Base-by-base conservation (phyloP, 805 yeast genomes). In the Yarrowia hollandica region DNA sequence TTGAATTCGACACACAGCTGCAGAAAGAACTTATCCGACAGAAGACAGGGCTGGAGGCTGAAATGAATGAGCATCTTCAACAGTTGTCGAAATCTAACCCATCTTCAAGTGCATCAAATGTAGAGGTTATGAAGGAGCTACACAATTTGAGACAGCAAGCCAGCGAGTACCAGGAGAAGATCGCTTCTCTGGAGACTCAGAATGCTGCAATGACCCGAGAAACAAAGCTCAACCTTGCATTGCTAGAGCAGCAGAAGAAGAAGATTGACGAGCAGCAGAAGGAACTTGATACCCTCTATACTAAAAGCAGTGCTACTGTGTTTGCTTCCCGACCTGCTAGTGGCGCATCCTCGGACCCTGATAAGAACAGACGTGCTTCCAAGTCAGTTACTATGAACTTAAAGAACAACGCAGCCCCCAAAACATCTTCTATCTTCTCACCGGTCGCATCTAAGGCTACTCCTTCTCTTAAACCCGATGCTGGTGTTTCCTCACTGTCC, bases 391-490 rank as follows among this genome's bases (percentile, higher is more conserved):
- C 39, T 3, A 26, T 30, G 9, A 30, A 48, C 30, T 22, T 48
- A 28, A 48, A 48, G 55, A 48, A 15, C 55, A 48, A 14, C 18
- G n/a, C 16, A 11, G 39, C 30, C 2, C 22, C 55, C 15, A 48
- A 23, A 11, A 2, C 55, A 1, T 37, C 58, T n/a, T 37, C 58
- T 7, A 52, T 35, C 26, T 52, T 52, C 33, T 52, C 58, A 3
- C 58, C 58, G 4, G 58, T 52, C 12, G 58, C 58, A 25, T n/a
- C 33, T 5, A 52, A 35, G 26, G 31, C 23, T 5, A 25, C 58
- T 10, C 33, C 58, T 25, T 25, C 58, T 7, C 31, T 52, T 15
- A 52, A 37, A 9, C 42, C 58, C 11, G 25, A 25, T 10, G 42
- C 14, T 12, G 42, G 44, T 1, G 44, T 52, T 5, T 23, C 58